Evolutionary conservation across 1,139 yeast species (phyloP).

Genomic region (Taphrina wiesneri): DNA sequence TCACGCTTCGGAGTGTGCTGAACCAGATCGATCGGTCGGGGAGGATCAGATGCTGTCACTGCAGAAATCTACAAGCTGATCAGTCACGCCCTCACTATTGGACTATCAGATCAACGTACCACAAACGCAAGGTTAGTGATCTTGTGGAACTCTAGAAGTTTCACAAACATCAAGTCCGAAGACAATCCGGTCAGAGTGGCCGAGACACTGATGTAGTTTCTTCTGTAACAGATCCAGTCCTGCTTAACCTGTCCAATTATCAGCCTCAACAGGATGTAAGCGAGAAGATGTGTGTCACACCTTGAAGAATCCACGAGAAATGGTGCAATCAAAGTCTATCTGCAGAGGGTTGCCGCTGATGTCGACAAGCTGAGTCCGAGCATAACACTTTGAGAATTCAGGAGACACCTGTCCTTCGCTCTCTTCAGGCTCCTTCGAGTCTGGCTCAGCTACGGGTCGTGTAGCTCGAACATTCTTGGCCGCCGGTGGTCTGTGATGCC

Average conservation of each 20-base stretch:
- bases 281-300: background rate
- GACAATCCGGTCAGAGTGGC: background rate
- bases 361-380: background rate
- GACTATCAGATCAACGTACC: background rate
- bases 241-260: background rate
- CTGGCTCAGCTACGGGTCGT: background rate
- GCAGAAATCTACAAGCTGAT: constrained; percentile 5
- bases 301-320: constrained; percentile 24
- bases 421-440: background rate
- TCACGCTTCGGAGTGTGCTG: constrained; percentile 35
- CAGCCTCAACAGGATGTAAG: background rate
- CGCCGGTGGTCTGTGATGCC: background rate
- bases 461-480: background rate
- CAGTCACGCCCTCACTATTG: background rate
- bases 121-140: constrained; percentile 2
- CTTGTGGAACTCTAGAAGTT: background rate
- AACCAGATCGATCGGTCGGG: constrained; percentile 24
- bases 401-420: background rate
- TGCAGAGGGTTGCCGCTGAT: background rate
- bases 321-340: constrained; percentile 1
- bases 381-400: constrained; percentile 2
- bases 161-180: background rate
- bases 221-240: constrained; percentile 19
- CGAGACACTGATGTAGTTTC: constrained; percentile 21
- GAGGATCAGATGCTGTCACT: constrained; percentile 26